Evolutionary conservation across 2,329 filamentous ascomycete species (phyloP).

Genomic region (Fusarium equiseti): DNA sequence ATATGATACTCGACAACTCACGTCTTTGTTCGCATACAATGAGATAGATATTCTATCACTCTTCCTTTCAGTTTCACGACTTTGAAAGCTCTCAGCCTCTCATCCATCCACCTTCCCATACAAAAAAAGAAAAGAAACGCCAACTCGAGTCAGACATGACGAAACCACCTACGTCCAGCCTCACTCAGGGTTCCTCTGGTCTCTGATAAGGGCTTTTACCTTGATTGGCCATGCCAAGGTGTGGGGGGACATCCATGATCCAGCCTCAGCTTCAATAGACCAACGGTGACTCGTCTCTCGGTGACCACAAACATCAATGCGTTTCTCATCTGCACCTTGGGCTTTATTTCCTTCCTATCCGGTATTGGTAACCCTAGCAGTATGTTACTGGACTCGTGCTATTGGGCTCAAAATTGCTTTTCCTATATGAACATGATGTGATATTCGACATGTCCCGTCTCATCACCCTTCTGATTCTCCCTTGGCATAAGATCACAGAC

Average conservation of each 20-base stretch:
- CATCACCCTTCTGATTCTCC: slow-evolving; percentile 8
- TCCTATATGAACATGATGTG: neutral
- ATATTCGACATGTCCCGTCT: slow-evolving; percentile 18
- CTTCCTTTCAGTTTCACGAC: neutral
- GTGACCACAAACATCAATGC: slow-evolving; percentile 18
- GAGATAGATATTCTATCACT: neutral
- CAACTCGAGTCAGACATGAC: slow-evolving; percentile 23
- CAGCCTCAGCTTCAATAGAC: slow-evolving; percentile 27
- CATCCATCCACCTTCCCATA: neutral
- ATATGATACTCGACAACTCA: slow-evolving; percentile 5
- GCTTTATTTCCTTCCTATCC: neutral
- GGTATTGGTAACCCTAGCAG: neutral
- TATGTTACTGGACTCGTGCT: neutral
- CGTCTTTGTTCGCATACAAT: neutral
- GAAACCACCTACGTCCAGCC: slow-evolving; percentile 19
- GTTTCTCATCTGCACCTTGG: slow-evolving; percentile 2
- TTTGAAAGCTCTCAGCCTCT: neutral
- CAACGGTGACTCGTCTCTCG: neutral
- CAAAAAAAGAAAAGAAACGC: slow-evolving; percentile 34
- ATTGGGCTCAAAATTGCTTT: slow-evolving; percentile 6
- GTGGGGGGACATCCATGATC: slow-evolving; percentile 38
- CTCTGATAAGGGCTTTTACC: slow-evolving; percentile 46
- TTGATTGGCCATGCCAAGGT: slow-evolving; percentile 42
- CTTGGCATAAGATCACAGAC: neutral
- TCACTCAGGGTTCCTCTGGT: slow-evolving; percentile 1